Base-by-base conservation (phyloP, 306 rosid genomes). In the Adenanthera pavonina region DNA sequence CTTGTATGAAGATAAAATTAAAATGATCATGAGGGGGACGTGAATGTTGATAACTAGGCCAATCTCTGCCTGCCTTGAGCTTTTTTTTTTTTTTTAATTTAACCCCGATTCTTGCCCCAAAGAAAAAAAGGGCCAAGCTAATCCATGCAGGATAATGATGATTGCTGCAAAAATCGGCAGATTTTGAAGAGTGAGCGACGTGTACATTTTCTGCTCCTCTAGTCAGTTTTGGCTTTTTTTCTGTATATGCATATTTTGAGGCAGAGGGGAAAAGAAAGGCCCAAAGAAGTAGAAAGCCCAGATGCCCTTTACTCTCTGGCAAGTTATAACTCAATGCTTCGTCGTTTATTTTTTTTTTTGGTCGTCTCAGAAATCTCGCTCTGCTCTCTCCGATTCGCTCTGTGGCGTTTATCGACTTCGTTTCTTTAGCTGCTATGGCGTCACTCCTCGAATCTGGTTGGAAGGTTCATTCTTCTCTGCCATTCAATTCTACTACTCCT, bases 401-500 rank as follows among this genome's bases (percentile, higher is more conserved):
- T 33, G 4, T 33, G 30, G 41, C 59, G 34, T 44, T n/a, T 60
- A 33, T 64, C 79, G 35, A 34, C 70, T 61, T 34, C 48, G 8
- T 69, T 20, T 69, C 79, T 53, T 51, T 25, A 5, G 20, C 66
- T 62, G 25, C 66, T 40, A 91, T 91, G 95, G 92, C 91, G 62
- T 91, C 89, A 61, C 43, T 87, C 79, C 11, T 89, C 76, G 89
- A 85, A 89, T 90, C 94, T 88, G 88, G 85, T 40, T 92, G 97
- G 97, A 85, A 57, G 97, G 97, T 92, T 78, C 66, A 44, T 41
- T 13, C 35, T 62, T 16, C 54, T 10, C 20, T 17, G 8, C 65
- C 67, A 77, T 46, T 44, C 53, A 41, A 30, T 16, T 20, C 69
- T 3, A 25, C 33, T 17, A 19, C 15, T 30, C 3, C 41, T 40